Conservation (phyloP, 2,329 filamentous ascomycete genomes). For the Botryotinia narcissicola region DNA sequence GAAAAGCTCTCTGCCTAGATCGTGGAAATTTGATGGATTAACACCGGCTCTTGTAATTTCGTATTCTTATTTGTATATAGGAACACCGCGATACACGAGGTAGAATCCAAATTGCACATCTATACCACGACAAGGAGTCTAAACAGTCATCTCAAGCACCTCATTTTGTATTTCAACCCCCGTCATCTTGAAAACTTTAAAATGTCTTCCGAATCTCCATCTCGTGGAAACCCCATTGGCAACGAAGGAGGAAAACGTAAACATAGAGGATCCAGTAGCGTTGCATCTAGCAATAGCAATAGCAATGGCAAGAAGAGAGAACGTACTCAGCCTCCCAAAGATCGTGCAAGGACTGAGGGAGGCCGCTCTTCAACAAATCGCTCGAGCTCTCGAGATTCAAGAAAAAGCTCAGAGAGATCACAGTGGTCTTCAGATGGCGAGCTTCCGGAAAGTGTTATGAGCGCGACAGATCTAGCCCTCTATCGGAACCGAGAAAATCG, state of each 20-base stretch:
- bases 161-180: too few relatives aligned
- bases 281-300: too few relatives aligned
- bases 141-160: too few relatives aligned
- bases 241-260: too few relatives aligned
- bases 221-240: too few relatives aligned
- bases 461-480: neutral
- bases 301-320: neutral
- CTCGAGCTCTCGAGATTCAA: neutral
- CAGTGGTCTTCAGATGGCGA: neutral
- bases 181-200: too few relatives aligned
- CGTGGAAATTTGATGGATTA: neutral
- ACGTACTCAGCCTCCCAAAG: too few relatives aligned
- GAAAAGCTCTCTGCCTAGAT: neutral
- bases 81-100: neutral
- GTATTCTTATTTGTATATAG: neutral
- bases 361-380: neutral
- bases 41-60: too few relatives aligned
- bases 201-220: neutral
- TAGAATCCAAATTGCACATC: neutral
- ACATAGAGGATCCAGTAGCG: neutral
- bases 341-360: neutral
- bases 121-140: neutral
- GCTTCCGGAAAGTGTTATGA: neutral
- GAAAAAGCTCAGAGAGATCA: neutral
- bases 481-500: neutral